Evolutionary conservation across 768 basidiomycete genomes (phyloP), one percentile per base, ranked within the genome.

Genomic region (Suillus decipiens): DNA sequence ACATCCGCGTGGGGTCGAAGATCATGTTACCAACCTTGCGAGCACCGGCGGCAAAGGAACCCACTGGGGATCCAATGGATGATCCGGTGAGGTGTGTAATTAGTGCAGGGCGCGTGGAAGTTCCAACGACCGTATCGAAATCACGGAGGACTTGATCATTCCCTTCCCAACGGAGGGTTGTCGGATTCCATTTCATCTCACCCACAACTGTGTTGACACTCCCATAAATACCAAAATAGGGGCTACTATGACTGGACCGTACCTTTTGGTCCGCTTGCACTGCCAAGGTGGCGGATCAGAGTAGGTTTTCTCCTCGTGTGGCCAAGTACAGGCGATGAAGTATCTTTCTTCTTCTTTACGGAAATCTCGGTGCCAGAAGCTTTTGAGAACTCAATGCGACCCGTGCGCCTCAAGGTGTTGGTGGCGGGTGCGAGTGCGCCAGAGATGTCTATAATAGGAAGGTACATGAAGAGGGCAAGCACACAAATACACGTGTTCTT

Each of bases 161-260:
- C 59, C 96, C 96, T 80, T 99, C 96, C 96, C 96, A 99, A 41
- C 93, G 89, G 17, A 92, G 84, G 2, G 87, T 88, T 19, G 77
- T 79, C 45, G 96, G 96, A 76, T 99, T 99, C 93, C 95, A 99
- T 70, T 87, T 92, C 96, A 99, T 99, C 61, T 96, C 93, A 24
- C 95, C 95, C 62, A 96, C 86, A 53, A 94, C 96, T 96, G 70
- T 50, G n/a, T 65, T 57, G 61, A 60, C 15, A 36, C 39, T 57
- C 24, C 39, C 5, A 59, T 71, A 50, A 74, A 67, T 65, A 65
- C 50, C 56, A 33, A 62, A 45, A 36, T 15, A n/a, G 36, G 43
- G 43, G 28, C 58, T 57, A 63, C 50, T 53, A 50, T 47, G 41
- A 53, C 24, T 15, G 36, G 10, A 50, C 72, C 84, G 36, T 66